Conservation (phyloP, 352 stramenopile species). For the Phytopythium chamaehyphon region DNA sequence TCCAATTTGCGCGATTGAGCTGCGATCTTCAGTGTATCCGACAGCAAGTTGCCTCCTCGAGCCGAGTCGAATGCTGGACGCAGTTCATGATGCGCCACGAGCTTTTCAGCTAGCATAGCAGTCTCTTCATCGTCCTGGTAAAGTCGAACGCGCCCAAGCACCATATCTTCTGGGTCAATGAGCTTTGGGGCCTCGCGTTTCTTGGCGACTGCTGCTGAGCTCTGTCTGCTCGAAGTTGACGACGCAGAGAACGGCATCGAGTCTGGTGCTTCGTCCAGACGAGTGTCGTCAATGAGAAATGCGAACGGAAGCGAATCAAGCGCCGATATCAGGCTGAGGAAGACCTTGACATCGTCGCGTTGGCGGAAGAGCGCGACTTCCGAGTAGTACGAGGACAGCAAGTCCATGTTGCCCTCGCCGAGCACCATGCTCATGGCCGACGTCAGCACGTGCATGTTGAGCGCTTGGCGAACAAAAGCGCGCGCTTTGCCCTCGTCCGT, state of each 20-base stretch:
- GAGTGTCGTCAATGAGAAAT: slow-evolving; percentile 73
- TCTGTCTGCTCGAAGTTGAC: background rate
- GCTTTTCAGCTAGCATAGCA: slow-evolving; percentile 64
- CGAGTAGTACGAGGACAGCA: slow-evolving; percentile 79
- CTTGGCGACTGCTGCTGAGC: background rate
- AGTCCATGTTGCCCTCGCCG: slow-evolving; percentile 66
- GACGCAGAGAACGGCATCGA: slow-evolving; percentile 69
- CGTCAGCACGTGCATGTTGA: slow-evolving; percentile 80
- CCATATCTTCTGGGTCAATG: slow-evolving; percentile 84
- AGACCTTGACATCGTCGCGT: slow-evolving; percentile 73
- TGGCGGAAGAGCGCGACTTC: slow-evolving; percentile 76
- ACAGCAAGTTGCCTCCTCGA: slow-evolving; percentile 75
- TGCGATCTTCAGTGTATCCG: slow-evolving; percentile 57
- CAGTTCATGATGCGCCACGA: slow-evolving; percentile 73
- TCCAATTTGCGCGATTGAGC: slow-evolving; percentile 61
- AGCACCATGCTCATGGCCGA: slow-evolving; percentile 67
- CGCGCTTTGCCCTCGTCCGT: slow-evolving; percentile 75
- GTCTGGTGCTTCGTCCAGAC: slow-evolving; percentile 57
- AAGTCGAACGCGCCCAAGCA: slow-evolving; percentile 63
- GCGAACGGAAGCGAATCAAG: slow-evolving; percentile 73
- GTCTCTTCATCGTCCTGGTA: slow-evolving; percentile 61
- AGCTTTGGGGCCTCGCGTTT: slow-evolving; percentile 57
- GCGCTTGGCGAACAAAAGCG: slow-evolving; percentile 71
- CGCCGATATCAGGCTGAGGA: slow-evolving; percentile 55
- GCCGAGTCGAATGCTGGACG: slow-evolving; percentile 64